Base-by-base conservation (phyloP, 768 basidiomycete species). In the Ramaria sp. region DNA sequence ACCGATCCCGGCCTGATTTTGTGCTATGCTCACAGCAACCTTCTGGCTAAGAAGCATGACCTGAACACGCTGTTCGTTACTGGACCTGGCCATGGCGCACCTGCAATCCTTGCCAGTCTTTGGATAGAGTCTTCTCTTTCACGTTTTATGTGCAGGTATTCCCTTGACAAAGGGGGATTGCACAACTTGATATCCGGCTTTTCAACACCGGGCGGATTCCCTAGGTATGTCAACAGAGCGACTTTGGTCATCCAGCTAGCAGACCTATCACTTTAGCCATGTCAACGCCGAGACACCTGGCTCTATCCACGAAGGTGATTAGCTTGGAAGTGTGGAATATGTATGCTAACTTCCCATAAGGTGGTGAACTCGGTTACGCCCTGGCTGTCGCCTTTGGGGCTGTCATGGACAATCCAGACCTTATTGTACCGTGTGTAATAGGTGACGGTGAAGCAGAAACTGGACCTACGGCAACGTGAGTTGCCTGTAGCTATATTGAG, bases 361-460 rank as follows among this genome's bases (percentile, higher is more conserved):
- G 55, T 20, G 86, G 85, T 30, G 92, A 94, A 68, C 78, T 94
- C 13, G 91, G 92, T 7, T 95, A 94, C 62, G 90, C 90, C 3
- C 80, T 93, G 38, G 78, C 83, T 42, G 91, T 91, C 9, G 78
- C 89, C 0, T 94, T 89, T 64, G 92, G 92, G 37, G 84, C 88
- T 24, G 82, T 89, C 62, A 91, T 95, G 88, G 92, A 96, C 67
- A 85, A 89, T 61, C 91, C 91, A 7, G 77, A 93, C 65, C 81
- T 91, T 17, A 78, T 94, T 63, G 81, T 86, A 19, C 77, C 83
- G 49, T 89, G 86, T 59, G 76, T 94, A 33, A 72, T 95, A n/a
- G 91, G 91, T 22, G 91, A 93, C 59, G 91, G 91, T 30, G 91
- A 94, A 70, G 83, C 85, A 4, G 87, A 89, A 68, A 84, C 84